Evolutionary conservation across 2,329 filamentous ascomycete genomes (phyloP).

Genomic region (Didymella pinodella): DNA sequence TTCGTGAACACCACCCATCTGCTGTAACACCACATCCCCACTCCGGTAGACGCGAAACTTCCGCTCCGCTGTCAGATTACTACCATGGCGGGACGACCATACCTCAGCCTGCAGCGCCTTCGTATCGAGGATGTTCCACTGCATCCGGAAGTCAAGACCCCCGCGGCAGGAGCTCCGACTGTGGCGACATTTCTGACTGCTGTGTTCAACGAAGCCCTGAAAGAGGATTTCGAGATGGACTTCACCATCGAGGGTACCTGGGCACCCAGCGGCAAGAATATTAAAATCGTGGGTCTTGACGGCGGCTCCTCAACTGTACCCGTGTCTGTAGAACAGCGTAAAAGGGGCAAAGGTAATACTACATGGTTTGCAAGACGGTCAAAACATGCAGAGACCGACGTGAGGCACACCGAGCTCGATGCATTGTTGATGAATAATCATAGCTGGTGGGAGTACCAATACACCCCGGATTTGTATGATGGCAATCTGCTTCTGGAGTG

Average conservation of each 20-base stretch:
- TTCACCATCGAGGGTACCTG: constrained; percentile 27
- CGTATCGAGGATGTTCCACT: constrained; percentile 28
- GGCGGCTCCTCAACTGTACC: constrained; percentile 12
- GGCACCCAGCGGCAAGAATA: constrained; percentile 17
- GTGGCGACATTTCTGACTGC: constrained; percentile 28
- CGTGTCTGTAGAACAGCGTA: constrained; percentile 30
- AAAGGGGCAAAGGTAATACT: constrained; percentile 52
- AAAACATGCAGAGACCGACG: constrained; percentile 58
- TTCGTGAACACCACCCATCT: constrained; percentile 5
- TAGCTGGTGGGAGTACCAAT: constrained; percentile 63
- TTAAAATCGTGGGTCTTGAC: constrained; percentile 24
- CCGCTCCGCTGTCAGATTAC: constrained; percentile 26
- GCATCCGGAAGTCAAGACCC: constrained; percentile 24
- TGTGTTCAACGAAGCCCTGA: constrained; percentile 30
- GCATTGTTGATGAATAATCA: constrained; percentile 66
- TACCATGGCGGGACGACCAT: constrained; percentile 19
- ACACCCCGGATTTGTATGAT: constrained; percentile 65
- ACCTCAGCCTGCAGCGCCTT: constrained; percentile 19
- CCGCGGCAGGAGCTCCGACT: constrained; percentile 11
- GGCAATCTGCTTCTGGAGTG: constrained; percentile 56
- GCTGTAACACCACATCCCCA: constrained; percentile 16
- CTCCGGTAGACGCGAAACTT: constrained; percentile 23
- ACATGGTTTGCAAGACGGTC: constrained; percentile 68
- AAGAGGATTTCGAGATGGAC: constrained; percentile 28
- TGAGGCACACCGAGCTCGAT: constrained; percentile 70